These are phyloP conservation scores for Podochytrium sp. DNA, from an alignment of 192 early-diverging fungal species.

Conservation along the genomic window DNA sequence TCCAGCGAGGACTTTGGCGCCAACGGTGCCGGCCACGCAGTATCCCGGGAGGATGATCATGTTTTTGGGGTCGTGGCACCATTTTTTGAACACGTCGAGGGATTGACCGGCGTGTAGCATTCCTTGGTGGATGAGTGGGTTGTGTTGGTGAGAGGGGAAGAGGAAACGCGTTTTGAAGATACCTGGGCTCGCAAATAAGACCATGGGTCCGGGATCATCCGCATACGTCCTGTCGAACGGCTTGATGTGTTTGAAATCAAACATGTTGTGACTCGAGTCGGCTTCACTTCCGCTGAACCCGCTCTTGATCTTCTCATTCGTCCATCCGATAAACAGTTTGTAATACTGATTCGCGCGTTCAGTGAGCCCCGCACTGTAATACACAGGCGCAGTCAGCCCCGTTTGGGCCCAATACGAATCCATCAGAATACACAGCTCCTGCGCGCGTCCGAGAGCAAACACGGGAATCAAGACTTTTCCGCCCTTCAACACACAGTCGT, in stretches of 20 bases:
- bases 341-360: slow-evolving; percentile 95
- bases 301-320: slow-evolving; percentile 94
- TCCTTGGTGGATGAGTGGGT: too few relatives aligned
- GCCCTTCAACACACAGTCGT: slow-evolving; percentile 70
- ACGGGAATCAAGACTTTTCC: slow-evolving; percentile 95
- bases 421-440: slow-evolving; percentile 95
- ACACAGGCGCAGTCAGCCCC: slow-evolving; percentile 89
- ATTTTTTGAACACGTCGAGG: slow-evolving; percentile 93
- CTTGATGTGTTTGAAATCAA: slow-evolving; percentile 95
- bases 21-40: slow-evolving; percentile 96
- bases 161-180: too few relatives aligned
- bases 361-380: slow-evolving; percentile 94
- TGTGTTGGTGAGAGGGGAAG: too few relatives aligned
- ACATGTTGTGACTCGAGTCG: slow-evolving; percentile 71
- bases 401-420: slow-evolving; percentile 96
- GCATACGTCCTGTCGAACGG: slow-evolving; percentile 72
- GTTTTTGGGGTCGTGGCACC: slow-evolving; percentile 89
- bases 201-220: slow-evolving; percentile 88
- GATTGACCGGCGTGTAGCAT: slow-evolving; percentile 98
- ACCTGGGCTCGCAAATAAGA: slow-evolving; percentile 89
- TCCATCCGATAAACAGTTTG: slow-evolving; percentile 97
- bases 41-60: slow-evolving; percentile 99
- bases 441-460: slow-evolving; percentile 97
- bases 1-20: slow-evolving; percentile 88
- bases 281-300: slow-evolving; percentile 74